phyloP scores from a whole-genome alignment of 2,329 filamentous ascomycete genomes.

The Botryotinia convoluta region DNA sequence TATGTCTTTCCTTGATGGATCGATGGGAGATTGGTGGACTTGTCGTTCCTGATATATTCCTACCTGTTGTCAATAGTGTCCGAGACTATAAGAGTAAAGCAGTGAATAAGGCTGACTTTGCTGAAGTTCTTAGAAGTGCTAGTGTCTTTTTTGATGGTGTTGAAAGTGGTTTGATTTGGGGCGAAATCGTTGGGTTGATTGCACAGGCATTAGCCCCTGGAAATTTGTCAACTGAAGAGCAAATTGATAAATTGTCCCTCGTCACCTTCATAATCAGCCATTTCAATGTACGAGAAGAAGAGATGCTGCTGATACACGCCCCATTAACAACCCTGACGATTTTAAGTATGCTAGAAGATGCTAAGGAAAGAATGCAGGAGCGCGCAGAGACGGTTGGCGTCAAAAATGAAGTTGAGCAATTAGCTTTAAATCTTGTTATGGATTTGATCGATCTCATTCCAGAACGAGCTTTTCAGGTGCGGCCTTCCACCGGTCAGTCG shows the following conservation, averaged over 20 bases:
- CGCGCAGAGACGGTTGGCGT: constrained; percentile 31
- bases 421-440: constrained; percentile 50
- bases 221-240: constrained; percentile 42
- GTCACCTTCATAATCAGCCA: constrained; percentile 79
- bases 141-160: constrained; percentile 97
- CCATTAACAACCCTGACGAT: constrained; percentile 71
- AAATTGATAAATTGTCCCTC: constrained; percentile 64
- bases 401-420: constrained; percentile 30
- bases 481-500: constrained; percentile 34
- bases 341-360: constrained; percentile 55
- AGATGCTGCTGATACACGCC: constrained; percentile 86
- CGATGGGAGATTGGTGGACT: constrained; percentile 94
- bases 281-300: constrained; percentile 94
- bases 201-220: constrained; percentile 55
- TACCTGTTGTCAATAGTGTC: constrained; percentile 80
- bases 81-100: constrained; percentile 68
- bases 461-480: constrained; percentile 56
- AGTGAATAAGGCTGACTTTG: constrained; percentile 66
- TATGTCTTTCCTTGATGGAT: constrained; percentile 95
- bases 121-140: constrained; percentile 87
- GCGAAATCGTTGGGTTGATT: constrained; percentile 71
- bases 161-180: constrained; percentile 90
- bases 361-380: constrained; percentile 41
- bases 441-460: constrained; percentile 63
- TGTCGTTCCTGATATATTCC: constrained; percentile 83